Percentiles rank a stretch among this genome's conserved stretches.
Conservation (phyloP, 192 early-diverging fungal genomes). For the Umbelopsis vinacea region DNA sequence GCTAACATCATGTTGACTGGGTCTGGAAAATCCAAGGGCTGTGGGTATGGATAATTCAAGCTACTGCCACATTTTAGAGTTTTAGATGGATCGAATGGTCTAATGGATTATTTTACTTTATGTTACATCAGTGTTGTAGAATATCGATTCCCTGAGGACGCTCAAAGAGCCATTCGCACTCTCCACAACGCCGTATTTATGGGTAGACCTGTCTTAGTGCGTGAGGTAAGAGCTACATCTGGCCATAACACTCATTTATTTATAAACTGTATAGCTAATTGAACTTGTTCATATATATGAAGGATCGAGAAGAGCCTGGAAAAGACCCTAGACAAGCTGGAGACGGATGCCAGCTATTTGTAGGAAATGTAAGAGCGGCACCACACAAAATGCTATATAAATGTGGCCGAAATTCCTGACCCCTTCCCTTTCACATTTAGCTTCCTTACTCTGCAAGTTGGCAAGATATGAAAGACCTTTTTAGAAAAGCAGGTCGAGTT, state of each 20-base stretch:
- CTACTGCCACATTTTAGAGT: not conserved
- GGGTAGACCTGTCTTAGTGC: conserved; percentile 75
- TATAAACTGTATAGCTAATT: too few relatives aligned
- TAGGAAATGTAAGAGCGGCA: conserved; percentile 66
- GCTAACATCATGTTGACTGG: conserved; percentile 70
- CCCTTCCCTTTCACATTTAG: conserved; percentile 41
- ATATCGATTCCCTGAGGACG: conserved; percentile 75
- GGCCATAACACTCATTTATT: not conserved
- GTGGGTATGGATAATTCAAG: conserved; percentile 34
- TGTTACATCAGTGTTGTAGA: conserved; percentile 72
- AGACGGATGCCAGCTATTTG: conserved; percentile 60
- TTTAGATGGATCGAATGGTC: not conserved
- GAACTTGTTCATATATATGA: not conserved
- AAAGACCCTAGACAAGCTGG: conserved; percentile 33
- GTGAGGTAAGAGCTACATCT: conserved; percentile 60
- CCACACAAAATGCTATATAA: too few relatives aligned
- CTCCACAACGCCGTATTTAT: conserved; percentile 70
- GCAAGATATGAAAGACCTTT: conserved; percentile 89
- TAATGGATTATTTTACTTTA: not conserved
- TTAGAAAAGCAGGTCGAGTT: conserved; percentile 72
- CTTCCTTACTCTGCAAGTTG: conserved; percentile 78
- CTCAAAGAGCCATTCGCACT: conserved; percentile 70
- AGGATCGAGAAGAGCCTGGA: conserved; percentile 65
- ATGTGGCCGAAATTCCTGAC: too few relatives aligned
- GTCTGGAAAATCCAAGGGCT: conserved; percentile 69